Base-by-base conservation (phyloP, 768 basidiomycete genomes). In the Calvatia gigantea region DNA sequence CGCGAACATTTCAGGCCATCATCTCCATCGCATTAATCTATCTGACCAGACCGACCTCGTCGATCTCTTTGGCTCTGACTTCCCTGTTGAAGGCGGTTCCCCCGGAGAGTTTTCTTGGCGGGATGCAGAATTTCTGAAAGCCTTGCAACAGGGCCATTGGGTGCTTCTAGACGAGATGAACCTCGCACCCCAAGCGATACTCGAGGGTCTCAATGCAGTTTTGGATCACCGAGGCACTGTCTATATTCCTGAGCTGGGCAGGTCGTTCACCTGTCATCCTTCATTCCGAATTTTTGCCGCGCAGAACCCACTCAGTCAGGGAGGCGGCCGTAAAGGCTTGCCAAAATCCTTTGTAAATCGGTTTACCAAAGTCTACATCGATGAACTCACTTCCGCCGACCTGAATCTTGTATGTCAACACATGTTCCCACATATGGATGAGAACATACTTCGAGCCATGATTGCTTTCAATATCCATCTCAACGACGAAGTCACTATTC, bases 91-190 rank as follows among this genome's bases (percentile, higher is more conserved):
- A 70, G 91, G 93, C 32, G 94, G 94, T 42, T 75, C 77, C 14
- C 83, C 92, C 2, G 96, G 95, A 39, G 91, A 97, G 66, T 99
- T 99, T 66, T 87, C 87, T 1, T 99, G 97, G 97, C 92, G 88
- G 69, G 94, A 98, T 60, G 97, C 96, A 0, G 94, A 96, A 55
- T 99, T 99, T 67, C 76, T 99, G 38, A 84, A 82, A 56, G 95
- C 97, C 1, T 72, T 99, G 71, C 94, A 97, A 66, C 81, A 89
- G n/a, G 97, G 97, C 0, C 86, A 92, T 57, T 99, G 97, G 97
- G 96, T 98, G 4, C 82, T 99, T 5, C 80, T 99, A 8, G 97
- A 99, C 66, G 97, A 99, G 69, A 98, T 99, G 97, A 99, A 99
- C 66, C 79, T 99, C 35, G 96, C 96, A 0, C 92, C 96, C 28